Evolutionary conservation across 768 basidiomycete species (phyloP), one percentile per base, ranked within the genome.

Genomic region (Pulveroboletus frians): DNA sequence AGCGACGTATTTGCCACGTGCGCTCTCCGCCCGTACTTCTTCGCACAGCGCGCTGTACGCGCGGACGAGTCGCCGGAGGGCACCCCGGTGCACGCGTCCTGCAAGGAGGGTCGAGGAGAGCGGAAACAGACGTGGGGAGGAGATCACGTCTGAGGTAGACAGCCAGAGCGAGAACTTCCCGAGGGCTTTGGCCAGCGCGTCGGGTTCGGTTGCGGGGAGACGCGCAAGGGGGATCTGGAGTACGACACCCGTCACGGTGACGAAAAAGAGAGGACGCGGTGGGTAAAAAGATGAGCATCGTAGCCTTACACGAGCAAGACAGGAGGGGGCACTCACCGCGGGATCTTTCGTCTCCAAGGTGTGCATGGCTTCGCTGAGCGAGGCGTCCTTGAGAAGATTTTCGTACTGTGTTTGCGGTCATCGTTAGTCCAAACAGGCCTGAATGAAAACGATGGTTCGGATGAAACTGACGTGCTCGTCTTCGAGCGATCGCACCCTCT

Each of bases 161-260:
- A 98, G 81, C 88, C 93, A 98, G 1, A 73, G 62, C 1, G 92
- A 86, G 70, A 98, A 96, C 37, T 72, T 73, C 14, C 69, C 74
- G 9, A 96, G 76, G 0, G 88, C 74, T 7, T 66, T 56, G 42
- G 84, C 77, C 35, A 97, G 74, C 10, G 79, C 71, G 10, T 77
- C 61, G 0, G 90, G 79, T 43, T 84, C 77, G 3, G 86, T 81
- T 0, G 77, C 69, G 1, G 88, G 84, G 0, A 66, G 50, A 36
- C 78, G 85, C 0, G 94, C 89, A 10, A 98, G 78, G 0, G 89
- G 90, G 50, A 79, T 80, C 82, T 84, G 60, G 26, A 11, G 10
- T 36, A 18, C 20, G 1, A 18, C 6, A 6, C 23, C 20, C 10
- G 46, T 31, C 32, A n/a, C 26, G 26, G 17, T 47, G 14, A 18